These are phyloP conservation scores for Babesia caballi DNA, from an alignment of 169 alveolate species.

Conservation along the genomic window DNA sequence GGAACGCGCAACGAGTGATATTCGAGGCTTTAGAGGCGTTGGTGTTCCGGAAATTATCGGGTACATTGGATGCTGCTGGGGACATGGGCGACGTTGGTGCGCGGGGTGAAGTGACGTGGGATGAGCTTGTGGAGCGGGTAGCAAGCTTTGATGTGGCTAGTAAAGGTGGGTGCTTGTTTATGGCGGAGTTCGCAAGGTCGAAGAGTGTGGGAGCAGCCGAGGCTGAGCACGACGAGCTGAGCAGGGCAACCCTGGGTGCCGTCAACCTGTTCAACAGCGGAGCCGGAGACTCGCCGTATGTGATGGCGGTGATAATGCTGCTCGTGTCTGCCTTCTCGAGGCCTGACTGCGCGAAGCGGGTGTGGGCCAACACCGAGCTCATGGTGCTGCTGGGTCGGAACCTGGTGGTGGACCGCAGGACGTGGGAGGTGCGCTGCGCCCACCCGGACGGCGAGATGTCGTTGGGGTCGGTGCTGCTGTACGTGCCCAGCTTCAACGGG, in stretches of 20 bases:
- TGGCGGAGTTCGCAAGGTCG: too few species aligned
- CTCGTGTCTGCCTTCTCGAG: conserved; percentile 27
- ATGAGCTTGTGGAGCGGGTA: neutral
- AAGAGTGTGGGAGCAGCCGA: neutral
- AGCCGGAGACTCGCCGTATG: conserved; percentile 33
- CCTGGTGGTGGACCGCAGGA: conserved; percentile 19
- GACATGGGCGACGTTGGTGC: neutral
- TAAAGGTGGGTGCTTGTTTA: neutral
- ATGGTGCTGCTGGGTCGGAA: conserved; percentile 56
- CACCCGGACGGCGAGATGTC: conserved; percentile 7
- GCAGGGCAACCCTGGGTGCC: neutral
- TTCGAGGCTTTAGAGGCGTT: conserved; percentile 8
- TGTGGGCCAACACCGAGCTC: conserved; percentile 50
- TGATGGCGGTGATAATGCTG: conserved; percentile 48
- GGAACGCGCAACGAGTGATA: neutral
- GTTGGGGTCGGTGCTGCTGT: conserved; percentile 22
- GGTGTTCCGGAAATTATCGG: conserved; percentile 11
- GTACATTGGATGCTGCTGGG: neutral
- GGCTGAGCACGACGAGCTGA: conserved; percentile 15
- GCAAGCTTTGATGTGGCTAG: neutral
- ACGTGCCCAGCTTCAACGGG: conserved; percentile 20
- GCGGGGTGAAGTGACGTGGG: neutral
- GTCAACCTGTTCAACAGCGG: conserved; percentile 39
- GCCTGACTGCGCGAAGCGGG: conserved; percentile 36
- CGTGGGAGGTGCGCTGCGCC: conserved; percentile 13